Conservation (phyloP, 768 basidiomycete genomes). For the Pholiota microspora region DNA sequence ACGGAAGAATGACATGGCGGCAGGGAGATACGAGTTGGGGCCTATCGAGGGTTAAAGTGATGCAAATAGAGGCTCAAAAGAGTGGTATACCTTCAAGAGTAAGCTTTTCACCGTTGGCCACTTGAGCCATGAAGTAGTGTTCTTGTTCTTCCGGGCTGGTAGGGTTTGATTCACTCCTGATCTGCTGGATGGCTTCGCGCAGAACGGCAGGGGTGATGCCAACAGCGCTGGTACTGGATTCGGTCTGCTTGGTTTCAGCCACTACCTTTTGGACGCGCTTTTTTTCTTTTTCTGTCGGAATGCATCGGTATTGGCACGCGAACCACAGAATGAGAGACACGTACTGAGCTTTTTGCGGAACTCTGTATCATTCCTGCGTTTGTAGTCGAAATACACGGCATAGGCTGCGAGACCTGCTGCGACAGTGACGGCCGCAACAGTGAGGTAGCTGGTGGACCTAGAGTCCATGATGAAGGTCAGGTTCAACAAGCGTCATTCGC, state of each 20-base stretch:
- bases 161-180: constrained; percentile 71
- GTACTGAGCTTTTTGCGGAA: constrained; percentile 89
- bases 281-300: constrained; percentile 80
- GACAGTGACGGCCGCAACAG: constrained; percentile 47
- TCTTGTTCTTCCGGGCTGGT: constrained; percentile 76
- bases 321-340: constrained; percentile 30
- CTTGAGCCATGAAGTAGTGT: constrained; percentile 87
- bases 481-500: constrained; percentile 14
- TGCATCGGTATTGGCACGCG: constrained; percentile 13
- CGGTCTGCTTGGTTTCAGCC: constrained; percentile 46
- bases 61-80: too few species aligned
- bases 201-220: constrained; percentile 51
- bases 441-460: constrained; percentile 37
- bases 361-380: constrained; percentile 78
- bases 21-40: constrained; percentile 69
- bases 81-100: constrained; percentile 75
- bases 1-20: constrained; percentile 90
- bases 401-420: constrained; percentile 72
- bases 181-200: constrained; percentile 57
- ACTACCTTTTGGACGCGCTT: constrained; percentile 78
- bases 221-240: constrained; percentile 24
- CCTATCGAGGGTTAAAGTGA: constrained; percentile 44
- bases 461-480: constrained; percentile 35
- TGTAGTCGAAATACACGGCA: constrained; percentile 93
- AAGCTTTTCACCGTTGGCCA: constrained; percentile 84